phyloP scores from a whole-genome alignment of 139 green algal genomes.

The Diplosphaera chodatii region DNA sequence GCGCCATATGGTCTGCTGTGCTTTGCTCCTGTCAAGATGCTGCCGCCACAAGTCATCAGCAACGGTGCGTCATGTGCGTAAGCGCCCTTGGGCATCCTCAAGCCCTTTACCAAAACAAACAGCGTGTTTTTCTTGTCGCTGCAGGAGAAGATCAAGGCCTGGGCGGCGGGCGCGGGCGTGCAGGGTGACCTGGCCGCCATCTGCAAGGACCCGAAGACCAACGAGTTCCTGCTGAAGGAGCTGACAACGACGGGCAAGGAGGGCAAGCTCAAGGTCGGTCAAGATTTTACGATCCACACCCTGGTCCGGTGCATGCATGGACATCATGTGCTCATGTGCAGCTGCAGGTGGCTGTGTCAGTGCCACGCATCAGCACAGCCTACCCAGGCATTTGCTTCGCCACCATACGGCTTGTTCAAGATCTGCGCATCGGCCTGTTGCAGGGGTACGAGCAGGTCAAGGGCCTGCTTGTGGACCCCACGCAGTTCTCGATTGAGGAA shows the following conservation, averaged over 20 bases:
- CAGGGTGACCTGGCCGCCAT: slow-evolving; percentile 18
- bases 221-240: slow-evolving; percentile 32
- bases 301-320: too few relatives aligned
- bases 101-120: neutral
- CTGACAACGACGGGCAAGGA: slow-evolving; percentile 68
- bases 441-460: slow-evolving; percentile 6
- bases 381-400: too few relatives aligned
- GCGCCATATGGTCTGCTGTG: neutral
- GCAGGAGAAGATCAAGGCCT: slow-evolving; percentile 20
- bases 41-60: too few relatives aligned
- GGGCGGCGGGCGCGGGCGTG: slow-evolving; percentile 54
- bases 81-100: too few relatives aligned
- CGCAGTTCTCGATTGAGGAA: slow-evolving; percentile 37
- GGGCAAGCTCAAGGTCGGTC: slow-evolving; percentile 80
- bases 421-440: neutral
- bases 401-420: too few relatives aligned
- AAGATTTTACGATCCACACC: neutral
- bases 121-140: too few relatives aligned
- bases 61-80: too few relatives aligned
- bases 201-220: slow-evolving; percentile 23
- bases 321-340: neutral
- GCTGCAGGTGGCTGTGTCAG: neutral
- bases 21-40: too few relatives aligned
- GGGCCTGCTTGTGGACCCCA: slow-evolving; percentile 14
- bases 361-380: neutral